phyloP scores from a whole-genome alignment of 1,284 basidiomycete species.

The Cutaneotrichosporon spelunceum region DNA sequence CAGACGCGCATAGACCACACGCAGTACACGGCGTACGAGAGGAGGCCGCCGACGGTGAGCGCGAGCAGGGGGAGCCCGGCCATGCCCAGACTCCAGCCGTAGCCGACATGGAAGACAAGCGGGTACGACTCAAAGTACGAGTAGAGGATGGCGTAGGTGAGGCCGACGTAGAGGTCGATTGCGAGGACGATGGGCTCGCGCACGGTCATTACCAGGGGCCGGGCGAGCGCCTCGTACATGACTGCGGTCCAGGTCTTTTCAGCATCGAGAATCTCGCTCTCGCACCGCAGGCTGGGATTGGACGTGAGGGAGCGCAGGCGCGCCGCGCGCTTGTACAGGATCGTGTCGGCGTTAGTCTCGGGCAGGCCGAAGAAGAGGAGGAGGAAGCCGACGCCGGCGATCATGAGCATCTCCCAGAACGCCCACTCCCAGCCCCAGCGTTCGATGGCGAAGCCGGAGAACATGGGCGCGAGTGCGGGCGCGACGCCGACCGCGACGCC shows the following conservation, averaged over 20 bases:
- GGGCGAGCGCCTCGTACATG: conserved; percentile 39
- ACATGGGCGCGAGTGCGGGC: conserved; percentile 54
- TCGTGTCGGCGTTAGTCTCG: conserved; percentile 65
- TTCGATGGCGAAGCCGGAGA: conserved; percentile 52
- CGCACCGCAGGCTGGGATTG: conserved; percentile 47
- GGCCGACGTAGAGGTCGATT: conserved; percentile 39
- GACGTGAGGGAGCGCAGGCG: conserved; percentile 54
- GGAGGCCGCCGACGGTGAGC: conserved; percentile 30
- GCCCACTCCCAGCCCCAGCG: conserved; percentile 51
- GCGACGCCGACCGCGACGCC: conserved; percentile 49
- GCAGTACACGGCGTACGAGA: conserved; percentile 35
- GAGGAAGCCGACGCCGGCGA: conserved; percentile 43
- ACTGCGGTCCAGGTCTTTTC: conserved; percentile 32
- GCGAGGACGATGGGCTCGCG: conserved; percentile 45
- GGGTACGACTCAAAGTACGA: conserved; percentile 38
- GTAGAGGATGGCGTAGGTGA: conserved; percentile 42
- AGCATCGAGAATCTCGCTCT: conserved; percentile 34
- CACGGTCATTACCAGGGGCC: conserved; percentile 44
- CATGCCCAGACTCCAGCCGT: conserved; percentile 42
- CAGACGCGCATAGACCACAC: conserved; percentile 37
- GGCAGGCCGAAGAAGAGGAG: conserved; percentile 60
- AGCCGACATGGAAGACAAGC: conserved; percentile 25
- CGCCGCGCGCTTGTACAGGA: conserved; percentile 62
- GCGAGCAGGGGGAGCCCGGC: conserved; percentile 47
- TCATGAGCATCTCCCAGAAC: conserved; percentile 43